phyloP scores from a whole-genome alignment of 805 yeast genomes.

The Monosporozyma siamensis region DNA sequence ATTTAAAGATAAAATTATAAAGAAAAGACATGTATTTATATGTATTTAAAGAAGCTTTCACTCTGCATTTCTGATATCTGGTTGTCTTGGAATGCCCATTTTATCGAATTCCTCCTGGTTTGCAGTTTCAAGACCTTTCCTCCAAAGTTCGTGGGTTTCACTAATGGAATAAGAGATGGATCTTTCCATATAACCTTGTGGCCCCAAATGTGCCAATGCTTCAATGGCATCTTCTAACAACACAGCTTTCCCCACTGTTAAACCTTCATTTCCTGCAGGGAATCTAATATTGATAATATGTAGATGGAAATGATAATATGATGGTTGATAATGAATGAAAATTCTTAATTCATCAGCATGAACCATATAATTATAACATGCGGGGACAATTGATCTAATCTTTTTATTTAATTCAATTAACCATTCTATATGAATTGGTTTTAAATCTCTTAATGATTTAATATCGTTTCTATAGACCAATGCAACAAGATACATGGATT shows the following conservation, averaged over 20 bases:
- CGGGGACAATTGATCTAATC: slow-evolving; percentile 40
- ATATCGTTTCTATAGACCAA: slow-evolving; percentile 64
- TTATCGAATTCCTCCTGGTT: neutral
- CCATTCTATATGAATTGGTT: slow-evolving; percentile 46
- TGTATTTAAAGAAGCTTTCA: neutral
- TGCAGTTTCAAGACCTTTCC: slow-evolving; percentile 18
- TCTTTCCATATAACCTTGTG: slow-evolving; percentile 46
- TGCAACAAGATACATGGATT: slow-evolving; percentile 66
- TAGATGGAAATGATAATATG: slow-evolving; percentile 91
- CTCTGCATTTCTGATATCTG: neutral
- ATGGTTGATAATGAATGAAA: slow-evolving; percentile 90
- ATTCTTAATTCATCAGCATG: slow-evolving; percentile 53
- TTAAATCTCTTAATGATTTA: slow-evolving; percentile 68
- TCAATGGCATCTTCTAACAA: slow-evolving; percentile 77
- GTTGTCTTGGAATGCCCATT: slow-evolving; percentile 1
- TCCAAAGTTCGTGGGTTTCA: slow-evolving; percentile 74
- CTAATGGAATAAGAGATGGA: slow-evolving; percentile 62
- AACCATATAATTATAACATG: slow-evolving; percentile 37
- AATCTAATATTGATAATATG: slow-evolving; percentile 75
- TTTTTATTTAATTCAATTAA: slow-evolving; percentile 39
- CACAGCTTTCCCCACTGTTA: slow-evolving; percentile 72
- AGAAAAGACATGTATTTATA: no score
- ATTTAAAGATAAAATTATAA: no score
- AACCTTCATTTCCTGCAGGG: slow-evolving; percentile 59
- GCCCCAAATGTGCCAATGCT: slow-evolving; percentile 43